Evolutionary conservation across 768 basidiomycete genomes (phyloP), one percentile per base, ranked within the genome.

Genomic region (Calocybe gangraenosa): DNA sequence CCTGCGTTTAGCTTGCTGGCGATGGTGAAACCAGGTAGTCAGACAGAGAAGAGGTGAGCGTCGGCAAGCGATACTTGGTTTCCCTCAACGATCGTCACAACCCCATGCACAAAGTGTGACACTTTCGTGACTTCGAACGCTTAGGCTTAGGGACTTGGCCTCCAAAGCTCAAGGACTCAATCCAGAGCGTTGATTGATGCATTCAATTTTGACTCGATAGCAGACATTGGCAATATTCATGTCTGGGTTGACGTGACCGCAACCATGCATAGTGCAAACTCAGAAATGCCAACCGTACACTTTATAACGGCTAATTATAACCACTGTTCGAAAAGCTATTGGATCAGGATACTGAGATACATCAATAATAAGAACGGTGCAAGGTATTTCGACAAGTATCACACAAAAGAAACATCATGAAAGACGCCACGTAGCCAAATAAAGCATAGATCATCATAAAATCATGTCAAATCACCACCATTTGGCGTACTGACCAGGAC

Each of bases 401-500:
- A 28, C 25, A 11, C 5, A 28, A 28, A 28, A 11, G 11, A 28
- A 28, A 28, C 11, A 28, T 11, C 25, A 28, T 28, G 25, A 5
- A 28, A 25, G 42, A 25, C 20, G 42, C 35, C 44, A 37, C 40
- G 49, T 47, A 39, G 20, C 46, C 33, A 56, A 41, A 40, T 19
- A 51, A 33, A 33, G 25, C 13, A 13, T 47, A 49, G 36, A 46
- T 53, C 39, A 34, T 52, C 42, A 6, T 11, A 40, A 33, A 32
- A 17, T 47, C 45, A 30, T 23, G 21, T 21, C 17, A 8, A 4
- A 19, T 71, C 57, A 79, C 68, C 69, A 78, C 76, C 75, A 79
- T 44, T 69, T 63, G 14, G 69, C 64, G 59, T 74, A 74, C 55
- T 74, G 73, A 15, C 73, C 74, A 1, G 82, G 81, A 54, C 79